Evolutionary conservation across 768 basidiomycete species (phyloP).

Genomic region (Lentinula raphanica): DNA sequence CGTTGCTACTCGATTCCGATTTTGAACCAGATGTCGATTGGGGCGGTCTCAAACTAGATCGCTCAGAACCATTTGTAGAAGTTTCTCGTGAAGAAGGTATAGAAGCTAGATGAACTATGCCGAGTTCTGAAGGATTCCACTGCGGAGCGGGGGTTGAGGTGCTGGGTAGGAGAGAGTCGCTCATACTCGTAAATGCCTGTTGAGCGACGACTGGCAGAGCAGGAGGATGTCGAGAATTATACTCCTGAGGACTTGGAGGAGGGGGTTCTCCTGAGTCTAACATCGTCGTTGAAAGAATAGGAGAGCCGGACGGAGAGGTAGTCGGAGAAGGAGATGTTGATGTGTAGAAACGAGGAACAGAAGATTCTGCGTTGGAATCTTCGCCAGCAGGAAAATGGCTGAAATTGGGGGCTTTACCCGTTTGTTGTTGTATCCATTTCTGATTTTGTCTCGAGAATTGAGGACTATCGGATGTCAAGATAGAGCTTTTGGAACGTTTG

Average conservation of each 20-base stretch:
- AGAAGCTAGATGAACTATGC: conserved; percentile 38
- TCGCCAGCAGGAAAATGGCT: conserved; percentile 29
- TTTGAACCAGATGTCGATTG: background rate
- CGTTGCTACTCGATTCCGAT: conserved; percentile 1
- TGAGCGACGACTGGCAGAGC: conserved; percentile 9
- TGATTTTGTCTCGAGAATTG: background rate
- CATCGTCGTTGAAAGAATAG: background rate
- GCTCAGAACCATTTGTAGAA: background rate
- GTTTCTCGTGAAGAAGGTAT: conserved; percentile 13
- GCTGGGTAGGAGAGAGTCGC: conserved; percentile 14
- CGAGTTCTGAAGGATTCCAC: conserved; percentile 36
- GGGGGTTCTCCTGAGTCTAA: background rate
- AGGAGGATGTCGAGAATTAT: conserved; percentile 10
- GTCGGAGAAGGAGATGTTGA: background rate
- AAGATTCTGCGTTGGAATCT: conserved; percentile 6
- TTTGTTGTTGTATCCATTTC: conserved; percentile 9
- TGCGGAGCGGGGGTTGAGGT: conserved; percentile 16
- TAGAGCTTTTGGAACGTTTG: background rate
- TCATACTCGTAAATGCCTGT: conserved; percentile 10
- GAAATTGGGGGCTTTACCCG: conserved; percentile 20
- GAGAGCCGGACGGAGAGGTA: background rate
- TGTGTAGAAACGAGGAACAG: conserved; percentile 18
- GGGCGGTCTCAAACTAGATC: background rate
- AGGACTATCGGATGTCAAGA: conserved; percentile 8
- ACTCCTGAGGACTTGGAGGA: background rate